These are phyloP conservation scores for Trypanosoma melophagium DNA, from an alignment of 208 protist genomes.

Conservation along the genomic window DNA sequence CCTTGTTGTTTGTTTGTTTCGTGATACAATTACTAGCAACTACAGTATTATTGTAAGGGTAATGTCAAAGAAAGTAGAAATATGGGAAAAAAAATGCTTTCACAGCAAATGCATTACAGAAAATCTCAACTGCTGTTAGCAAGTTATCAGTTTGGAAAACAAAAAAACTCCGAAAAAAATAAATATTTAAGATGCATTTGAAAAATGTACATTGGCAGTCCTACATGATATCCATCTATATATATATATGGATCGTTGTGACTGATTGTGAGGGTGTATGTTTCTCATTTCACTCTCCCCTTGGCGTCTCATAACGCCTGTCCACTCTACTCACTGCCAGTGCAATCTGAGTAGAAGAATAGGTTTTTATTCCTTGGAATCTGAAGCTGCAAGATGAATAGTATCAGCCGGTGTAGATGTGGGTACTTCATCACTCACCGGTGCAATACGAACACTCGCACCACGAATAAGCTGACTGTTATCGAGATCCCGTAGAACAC, in stretches of 20 bases:
- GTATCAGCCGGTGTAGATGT: neutral
- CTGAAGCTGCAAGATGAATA: too few species aligned
- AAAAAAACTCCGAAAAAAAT: too few species aligned
- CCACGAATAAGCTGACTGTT: slow-evolving; percentile 22
- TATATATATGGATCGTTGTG: neutral
- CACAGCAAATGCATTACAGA: too few species aligned
- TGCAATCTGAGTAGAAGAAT: too few species aligned
- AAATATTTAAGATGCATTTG: too few species aligned
- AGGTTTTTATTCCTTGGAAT: too few species aligned
- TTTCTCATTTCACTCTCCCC: neutral
- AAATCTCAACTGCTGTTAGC: too few species aligned
- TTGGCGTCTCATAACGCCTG: too few species aligned
- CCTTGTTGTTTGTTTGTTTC: neutral
- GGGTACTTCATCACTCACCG: neutral
- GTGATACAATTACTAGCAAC: slow-evolving; percentile 6
- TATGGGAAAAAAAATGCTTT: neutral
- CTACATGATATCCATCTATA: neutral
- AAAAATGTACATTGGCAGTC: neutral
- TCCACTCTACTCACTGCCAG: too few species aligned
- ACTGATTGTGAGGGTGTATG: neutral
- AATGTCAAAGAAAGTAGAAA: slow-evolving; percentile 4
- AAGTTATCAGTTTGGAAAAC: too few species aligned
- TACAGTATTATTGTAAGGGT: neutral
- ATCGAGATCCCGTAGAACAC: slow-evolving; percentile 10
- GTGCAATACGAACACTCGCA: slow-evolving; percentile 14